Evolutionary conservation across 2,329 filamentous ascomycete species (phyloP), one percentile per base, ranked within the genome.

Genomic region (Lithohypha guttulata): DNA sequence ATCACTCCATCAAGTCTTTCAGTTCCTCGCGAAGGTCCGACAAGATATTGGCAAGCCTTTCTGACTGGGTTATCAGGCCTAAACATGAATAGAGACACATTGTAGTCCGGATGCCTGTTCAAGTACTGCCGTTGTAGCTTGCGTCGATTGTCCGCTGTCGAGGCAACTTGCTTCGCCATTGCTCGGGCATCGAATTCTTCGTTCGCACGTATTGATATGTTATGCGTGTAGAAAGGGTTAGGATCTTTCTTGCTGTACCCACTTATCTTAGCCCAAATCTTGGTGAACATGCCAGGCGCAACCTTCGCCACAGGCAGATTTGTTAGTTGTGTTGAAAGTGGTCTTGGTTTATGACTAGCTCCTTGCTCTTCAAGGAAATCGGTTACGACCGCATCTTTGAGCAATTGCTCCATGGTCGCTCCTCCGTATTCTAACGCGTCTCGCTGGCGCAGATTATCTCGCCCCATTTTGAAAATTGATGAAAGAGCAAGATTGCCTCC

Each of bases 361-460:
- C 71, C 64, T 46, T 71, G 68, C 49, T 93, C 85, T 52, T 96
- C 86, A 3, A 98, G 72, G 46, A 98, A 98, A 53, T 96, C 91
- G 34, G 79, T 80, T 5, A 98, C 89, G 18, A 98, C 86, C 1
- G 86, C 85, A 59, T 96, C 89, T 56, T 96, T 96, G 31, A 96
- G 70, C 34, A 98, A 70, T 86, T 96, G 94, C 57, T 96, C 91
- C 57, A 93, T 82, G 39, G 85, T 87, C 5, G 85, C 86, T 15
- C 83, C 83, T 2, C 87, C 87, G 56, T 93, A 93, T 55, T 95
- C 87, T 11, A 96, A 67, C 2, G 89, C 87, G 55, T 96, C 91
- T 70, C 56, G 74, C 68, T 51, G 74, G 64, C 53, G 75, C 69
- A 37, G 74, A 66, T 53, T 81, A 66, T 50, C 76, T 65, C 72